phyloP scores from a whole-genome alignment of 768 basidiomycete genomes.

The Sistotremastrum niveocremeum region DNA sequence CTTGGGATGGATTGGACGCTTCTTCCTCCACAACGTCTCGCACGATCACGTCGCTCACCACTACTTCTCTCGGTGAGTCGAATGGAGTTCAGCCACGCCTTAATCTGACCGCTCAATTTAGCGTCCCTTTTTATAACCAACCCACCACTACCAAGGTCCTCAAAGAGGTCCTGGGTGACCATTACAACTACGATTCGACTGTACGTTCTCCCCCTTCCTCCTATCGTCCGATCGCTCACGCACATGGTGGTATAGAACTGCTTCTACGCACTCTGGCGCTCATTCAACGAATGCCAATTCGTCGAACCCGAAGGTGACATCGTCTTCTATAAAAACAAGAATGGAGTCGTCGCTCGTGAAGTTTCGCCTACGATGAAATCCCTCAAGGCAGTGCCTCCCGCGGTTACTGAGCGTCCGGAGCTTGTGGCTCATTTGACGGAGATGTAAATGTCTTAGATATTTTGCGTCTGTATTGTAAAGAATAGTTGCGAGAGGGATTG shows the following conservation, averaged over 20 bases:
- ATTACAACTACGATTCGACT: background rate
- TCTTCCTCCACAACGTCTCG: conserved; percentile 1
- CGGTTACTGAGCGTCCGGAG: too few relatives aligned
- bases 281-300: conserved; percentile 2
- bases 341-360: background rate
- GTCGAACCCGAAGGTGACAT: conserved; percentile 2
- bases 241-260: too few relatives aligned
- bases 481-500: too few relatives aligned
- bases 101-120: background rate
- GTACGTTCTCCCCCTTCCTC: background rate
- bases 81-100: background rate
- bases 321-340: conserved; percentile 3
- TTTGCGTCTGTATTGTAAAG: too few relatives aligned
- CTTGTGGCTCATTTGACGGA: too few relatives aligned
- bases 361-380: too few relatives aligned
- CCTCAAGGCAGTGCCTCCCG: too few relatives aligned
- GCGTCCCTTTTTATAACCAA: background rate
- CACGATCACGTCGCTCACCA: conserved; percentile 1
- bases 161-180: background rate
- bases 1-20: conserved; percentile 1
- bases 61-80: background rate
- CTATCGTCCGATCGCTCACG: too few relatives aligned
- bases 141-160: background rate
- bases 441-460: too few relatives aligned
- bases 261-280: background rate